These are phyloP conservation scores for Hibiscus trionum DNA, from an alignment of 345 rosid genomes.

Conservation along the genomic window DNA sequence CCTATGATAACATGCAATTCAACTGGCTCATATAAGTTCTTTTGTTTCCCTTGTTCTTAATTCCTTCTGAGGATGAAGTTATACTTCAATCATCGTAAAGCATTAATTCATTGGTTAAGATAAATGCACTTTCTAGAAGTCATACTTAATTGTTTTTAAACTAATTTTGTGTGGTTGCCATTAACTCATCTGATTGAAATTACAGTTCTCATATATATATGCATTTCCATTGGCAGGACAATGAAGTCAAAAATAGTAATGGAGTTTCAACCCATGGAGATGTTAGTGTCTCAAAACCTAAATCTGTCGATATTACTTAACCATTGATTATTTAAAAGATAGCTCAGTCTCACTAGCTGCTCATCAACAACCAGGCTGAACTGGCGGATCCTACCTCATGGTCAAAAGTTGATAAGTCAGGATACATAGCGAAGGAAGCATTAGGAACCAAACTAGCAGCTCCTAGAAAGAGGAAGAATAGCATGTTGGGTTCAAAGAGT, in stretches of 20 bases:
- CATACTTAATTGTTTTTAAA: not conserved
- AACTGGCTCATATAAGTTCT: no score
- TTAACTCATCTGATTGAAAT: not conserved
- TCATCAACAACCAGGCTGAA: slow-evolving; percentile 52
- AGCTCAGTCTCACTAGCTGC: slow-evolving; percentile 19
- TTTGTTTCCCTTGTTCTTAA: not conserved
- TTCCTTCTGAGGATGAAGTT: not conserved
- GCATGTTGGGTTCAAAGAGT: slow-evolving; percentile 55
- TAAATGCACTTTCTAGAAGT: not conserved
- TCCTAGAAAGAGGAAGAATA: slow-evolving; percentile 62
- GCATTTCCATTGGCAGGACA: slow-evolving; percentile 47
- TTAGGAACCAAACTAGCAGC: slow-evolving; percentile 42
- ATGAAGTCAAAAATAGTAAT: slow-evolving; percentile 35
- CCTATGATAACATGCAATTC: not conserved
- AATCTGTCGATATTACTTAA: slow-evolving; percentile 24
- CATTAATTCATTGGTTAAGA: not conserved
- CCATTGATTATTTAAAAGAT: slow-evolving; percentile 18
- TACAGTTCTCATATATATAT: slow-evolving; percentile 1
- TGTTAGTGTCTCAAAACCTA: slow-evolving; percentile 41
- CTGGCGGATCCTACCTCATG: slow-evolving; percentile 53
- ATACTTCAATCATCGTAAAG: not conserved
- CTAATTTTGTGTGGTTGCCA: not conserved
- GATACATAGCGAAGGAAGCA: slow-evolving; percentile 61
- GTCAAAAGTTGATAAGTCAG: slow-evolving; percentile 62
- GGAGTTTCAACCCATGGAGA: slow-evolving; percentile 45